Base-by-base conservation (phyloP, 2,329 filamentous ascomycete genomes). In the Trichoderma arundinaceum region DNA sequence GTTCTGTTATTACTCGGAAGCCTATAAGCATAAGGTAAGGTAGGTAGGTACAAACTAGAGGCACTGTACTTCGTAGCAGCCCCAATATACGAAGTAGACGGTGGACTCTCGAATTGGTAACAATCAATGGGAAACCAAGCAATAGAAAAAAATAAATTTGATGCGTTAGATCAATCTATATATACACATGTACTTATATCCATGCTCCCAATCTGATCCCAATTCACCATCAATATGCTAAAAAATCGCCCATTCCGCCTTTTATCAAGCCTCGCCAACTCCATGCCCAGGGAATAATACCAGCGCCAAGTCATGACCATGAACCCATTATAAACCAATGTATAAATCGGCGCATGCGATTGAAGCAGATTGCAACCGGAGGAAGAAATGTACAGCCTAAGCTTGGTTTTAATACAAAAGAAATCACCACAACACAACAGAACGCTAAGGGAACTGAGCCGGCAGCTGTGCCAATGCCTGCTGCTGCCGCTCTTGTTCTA, bases 251-350 rank as follows among this genome's bases (percentile, higher is more conserved):
- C 13, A 19, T 38, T 10, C 39, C 49, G 9, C 32, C 39, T 22
- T 46, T 63, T 63, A 44, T n/a, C 5, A 53, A 44, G 48, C 41
- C 51, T 44, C 59, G 39, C 49, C 59, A 63, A 63, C 59, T 63
- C 59, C 59, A 9, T 46, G 15, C 7, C 59, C 49, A 53, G 22
- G 32, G 49, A 54, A 63, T 44, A 54, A 33, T 44, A 22, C 48
- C 59, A 53, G 28, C 59, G 49, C 48, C 59, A 28, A 46, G 32
- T 54, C 59, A 63, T 63, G 17, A 62, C 38, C 49, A 54, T 63
- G 17, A 63, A 46, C 13, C 41, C 43, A 48, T 60, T 39, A 49
- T 12, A 62, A 53, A 9, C 46, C 35, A 61, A 53, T 43, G 59
- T 53, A 51, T 43, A 53, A 35, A 33, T n/a, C 15, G 15, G 48